Percentiles rank a stretch among this genome's conserved stretches.
phyloP scores from a whole-genome alignment of 129 eudicot species.

The Helianthus tuberosus region DNA sequence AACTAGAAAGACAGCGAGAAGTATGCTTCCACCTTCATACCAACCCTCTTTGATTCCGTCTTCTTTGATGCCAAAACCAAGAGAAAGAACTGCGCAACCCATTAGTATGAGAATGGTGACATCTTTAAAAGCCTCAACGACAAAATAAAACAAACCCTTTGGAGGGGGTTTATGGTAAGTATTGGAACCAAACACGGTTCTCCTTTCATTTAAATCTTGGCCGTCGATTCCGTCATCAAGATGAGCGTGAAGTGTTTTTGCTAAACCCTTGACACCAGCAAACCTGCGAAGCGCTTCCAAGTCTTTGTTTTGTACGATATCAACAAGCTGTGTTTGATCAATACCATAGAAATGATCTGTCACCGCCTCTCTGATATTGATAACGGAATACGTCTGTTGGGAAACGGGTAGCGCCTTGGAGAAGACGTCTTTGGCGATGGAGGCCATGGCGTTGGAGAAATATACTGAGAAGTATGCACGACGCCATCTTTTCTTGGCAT shows the following conservation, averaged over 20 bases:
- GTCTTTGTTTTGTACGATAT: constrained; percentile 48
- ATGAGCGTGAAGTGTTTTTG: constrained; percentile 43
- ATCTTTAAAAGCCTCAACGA: constrained; percentile 65
- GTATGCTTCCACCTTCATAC: constrained; percentile 90
- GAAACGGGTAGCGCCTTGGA: constrained; percentile 23
- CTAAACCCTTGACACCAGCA: constrained; percentile 54
- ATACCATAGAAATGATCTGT: constrained; percentile 9
- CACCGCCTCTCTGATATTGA: constrained; percentile 31
- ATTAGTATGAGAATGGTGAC: constrained; percentile 66
- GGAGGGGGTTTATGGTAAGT: constrained; percentile 63
- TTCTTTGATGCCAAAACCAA: constrained; percentile 69
- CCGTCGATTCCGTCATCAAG: constrained; percentile 46
- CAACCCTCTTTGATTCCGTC: constrained; percentile 69
- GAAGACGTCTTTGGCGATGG: constrained; percentile 14
- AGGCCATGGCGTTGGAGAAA: constrained; percentile 48
- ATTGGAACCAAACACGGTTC: constrained; percentile 53
- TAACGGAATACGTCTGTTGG: constrained; percentile 38
- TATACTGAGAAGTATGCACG: constrained; percentile 53
- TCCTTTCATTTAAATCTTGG: constrained; percentile 38
- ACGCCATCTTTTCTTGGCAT: constrained; percentile 74
- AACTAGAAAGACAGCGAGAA: constrained; percentile 77
- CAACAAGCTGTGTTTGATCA: constrained; percentile 41
- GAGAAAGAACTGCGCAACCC: constrained; percentile 66
- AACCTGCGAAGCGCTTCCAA: constrained; percentile 33
- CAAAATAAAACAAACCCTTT: constrained; percentile 57